Base-by-base conservation (phyloP, 768 basidiomycete genomes). In the Xanthoconium purpureum region DNA sequence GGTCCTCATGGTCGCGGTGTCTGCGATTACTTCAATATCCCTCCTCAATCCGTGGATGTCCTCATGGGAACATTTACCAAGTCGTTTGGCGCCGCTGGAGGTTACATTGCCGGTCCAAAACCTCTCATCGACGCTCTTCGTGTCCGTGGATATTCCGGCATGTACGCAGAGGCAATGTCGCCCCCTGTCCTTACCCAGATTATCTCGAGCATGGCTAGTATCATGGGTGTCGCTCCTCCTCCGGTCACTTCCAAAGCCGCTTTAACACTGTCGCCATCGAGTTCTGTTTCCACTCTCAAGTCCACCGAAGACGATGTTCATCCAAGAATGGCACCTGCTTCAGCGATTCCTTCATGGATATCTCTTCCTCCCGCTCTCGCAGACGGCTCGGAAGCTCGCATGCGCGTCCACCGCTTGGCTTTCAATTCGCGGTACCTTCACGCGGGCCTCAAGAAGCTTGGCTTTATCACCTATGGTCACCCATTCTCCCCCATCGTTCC, bases 1-100 rank as follows among this genome's bases (percentile, higher is more conserved):
- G 97, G 97, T 33, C 93, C 94, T 6, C 83, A 89, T 63, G 97
- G 97, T 7, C 92, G 97, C 37, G 97, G 97, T 55, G 89, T 99
- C 10, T 84, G 87, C 50, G 95, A 99, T 69, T 99, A 96, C 75
- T 99, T 96, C 71, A 84, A 83, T 47, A 75, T 98, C 55, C 75
- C 89, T 61, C 94, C 97, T 12, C 78, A 80, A 3, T 78, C 79
- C 9, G 81, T 98, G 60, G 97, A 99, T 67, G 80, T 99, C 59
- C 83, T 97, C 59, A 99, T 99, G 97, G 97, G 97, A 47, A 99
- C 97, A 0, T 97, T 99, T 72, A 99, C 96, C 28, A 93, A 92
- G 71, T 92, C 91, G 0, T 95, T 95, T 65, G 93, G 92, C 52
- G 90, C 94, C 1, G 89, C 94, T 0, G 96, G 96, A 45, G 96